These are phyloP conservation scores for Colletotrichum chlorophyti DNA, from an alignment of 2,329 filamentous ascomycete genomes.

Conservation along the genomic window DNA sequence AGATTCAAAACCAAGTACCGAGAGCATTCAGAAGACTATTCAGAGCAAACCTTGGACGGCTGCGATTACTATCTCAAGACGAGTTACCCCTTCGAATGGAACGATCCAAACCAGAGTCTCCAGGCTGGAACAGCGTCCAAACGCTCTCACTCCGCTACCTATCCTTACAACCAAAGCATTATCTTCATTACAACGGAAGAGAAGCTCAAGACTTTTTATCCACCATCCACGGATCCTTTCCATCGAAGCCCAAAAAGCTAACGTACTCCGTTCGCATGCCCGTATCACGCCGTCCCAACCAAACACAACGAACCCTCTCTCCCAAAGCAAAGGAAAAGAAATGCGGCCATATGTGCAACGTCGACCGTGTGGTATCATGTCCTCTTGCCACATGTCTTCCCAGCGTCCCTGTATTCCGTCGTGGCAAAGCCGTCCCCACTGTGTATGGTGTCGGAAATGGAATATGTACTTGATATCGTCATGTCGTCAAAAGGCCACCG, in stretches of 20 bases:
- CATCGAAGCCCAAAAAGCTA: background rate
- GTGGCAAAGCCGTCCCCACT: slow-evolving; percentile 5
- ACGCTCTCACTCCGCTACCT: background rate
- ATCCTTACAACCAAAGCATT: background rate
- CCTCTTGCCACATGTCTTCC: background rate
- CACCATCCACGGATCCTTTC: slow-evolving; percentile 4
- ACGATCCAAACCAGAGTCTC: slow-evolving; percentile 1
- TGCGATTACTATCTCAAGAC: background rate
- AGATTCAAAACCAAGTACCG: too few relatives aligned
- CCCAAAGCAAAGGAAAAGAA: slow-evolving; percentile 26
- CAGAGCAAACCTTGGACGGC: background rate
- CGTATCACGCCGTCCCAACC: too few relatives aligned
- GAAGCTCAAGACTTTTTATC: slow-evolving; percentile 12
- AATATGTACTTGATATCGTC: slow-evolving; percentile 31
- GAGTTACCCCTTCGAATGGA: background rate
- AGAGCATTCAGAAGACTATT: too few relatives aligned
- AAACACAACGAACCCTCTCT: slow-evolving; percentile 16
- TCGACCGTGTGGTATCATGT: slow-evolving; percentile 11
- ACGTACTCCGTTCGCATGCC: background rate
- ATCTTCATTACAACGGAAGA: slow-evolving; percentile 9
- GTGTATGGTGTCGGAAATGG: slow-evolving; percentile 29
- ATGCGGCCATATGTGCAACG: slow-evolving; percentile 23
- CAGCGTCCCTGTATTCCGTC: background rate
- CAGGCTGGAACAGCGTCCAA: background rate
- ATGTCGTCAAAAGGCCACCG: slow-evolving; percentile 16